Evolutionary conservation across 1,284 basidiomycete species (phyloP).

Genomic region (Hemileia vastatrix): DNA sequence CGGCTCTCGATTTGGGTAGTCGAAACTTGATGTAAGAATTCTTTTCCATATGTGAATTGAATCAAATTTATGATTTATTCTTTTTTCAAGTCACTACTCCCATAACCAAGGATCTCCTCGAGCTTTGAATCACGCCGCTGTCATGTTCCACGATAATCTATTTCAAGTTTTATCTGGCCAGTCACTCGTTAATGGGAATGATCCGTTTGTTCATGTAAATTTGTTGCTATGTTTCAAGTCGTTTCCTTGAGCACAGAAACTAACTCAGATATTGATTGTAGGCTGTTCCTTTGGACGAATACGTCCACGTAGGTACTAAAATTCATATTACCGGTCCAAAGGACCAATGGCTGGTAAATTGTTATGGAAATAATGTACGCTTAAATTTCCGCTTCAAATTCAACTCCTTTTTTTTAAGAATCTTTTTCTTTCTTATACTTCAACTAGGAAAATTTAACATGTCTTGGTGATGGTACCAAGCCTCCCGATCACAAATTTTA

Average conservation of each 20-base stretch:
- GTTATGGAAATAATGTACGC: slow-evolving; percentile 15
- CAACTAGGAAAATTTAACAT: slow-evolving; percentile 3
- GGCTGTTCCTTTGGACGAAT: slow-evolving; percentile 2
- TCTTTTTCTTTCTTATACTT: too few species aligned
- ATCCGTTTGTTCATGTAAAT: slow-evolving; percentile 24
- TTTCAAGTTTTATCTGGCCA: slow-evolving; percentile 27
- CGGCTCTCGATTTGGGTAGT: slow-evolving; percentile 23
- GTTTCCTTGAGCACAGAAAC: background rate
- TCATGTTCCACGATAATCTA: slow-evolving; percentile 11
- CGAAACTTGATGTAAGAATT: slow-evolving; percentile 4
- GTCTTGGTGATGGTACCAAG: slow-evolving; percentile 5
- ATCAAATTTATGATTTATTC: background rate
- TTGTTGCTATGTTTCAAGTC: background rate
- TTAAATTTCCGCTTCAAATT: too few species aligned
- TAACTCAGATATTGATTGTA: background rate
- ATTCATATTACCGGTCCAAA: slow-evolving; percentile 23
- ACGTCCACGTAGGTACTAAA: slow-evolving; percentile 26
- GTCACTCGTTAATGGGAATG: slow-evolving; percentile 24
- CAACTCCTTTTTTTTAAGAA: too few species aligned
- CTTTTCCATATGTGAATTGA: background rate
- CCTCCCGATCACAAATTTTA: background rate
- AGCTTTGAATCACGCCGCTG: background rate
- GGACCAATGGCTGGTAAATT: slow-evolving; percentile 21
- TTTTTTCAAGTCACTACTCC: slow-evolving; percentile 8
- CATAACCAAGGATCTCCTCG: slow-evolving; percentile 13